These are phyloP conservation scores for Colletotrichum abscissum DNA, from an alignment of 2,329 filamentous ascomycete genomes.

Conservation along the genomic window DNA sequence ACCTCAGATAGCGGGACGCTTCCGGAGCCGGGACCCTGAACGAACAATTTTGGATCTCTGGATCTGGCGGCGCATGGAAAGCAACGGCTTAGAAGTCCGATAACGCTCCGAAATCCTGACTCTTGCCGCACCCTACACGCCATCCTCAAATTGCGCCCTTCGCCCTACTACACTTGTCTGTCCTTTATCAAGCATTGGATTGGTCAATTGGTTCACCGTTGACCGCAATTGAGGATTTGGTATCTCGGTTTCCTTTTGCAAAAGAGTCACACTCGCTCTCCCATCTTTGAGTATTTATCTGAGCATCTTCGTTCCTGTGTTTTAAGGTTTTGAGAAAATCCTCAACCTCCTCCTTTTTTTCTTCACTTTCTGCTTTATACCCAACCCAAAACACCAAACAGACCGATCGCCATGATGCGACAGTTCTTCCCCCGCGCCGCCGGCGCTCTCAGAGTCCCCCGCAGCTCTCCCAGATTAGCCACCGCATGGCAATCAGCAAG, in stretches of 20 bases:
- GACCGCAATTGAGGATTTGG: not conserved
- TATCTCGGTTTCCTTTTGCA: not conserved
- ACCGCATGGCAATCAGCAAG: slow-evolving; percentile 49
- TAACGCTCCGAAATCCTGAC: slow-evolving; percentile 41
- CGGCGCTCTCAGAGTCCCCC: slow-evolving; percentile 39
- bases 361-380: not conserved
- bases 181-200: slow-evolving; percentile 23
- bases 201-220: slow-evolving; percentile 24
- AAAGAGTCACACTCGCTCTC: slow-evolving; percentile 2
- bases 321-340: not conserved
- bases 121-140: slow-evolving; percentile 26
- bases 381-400: not conserved
- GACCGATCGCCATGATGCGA: slow-evolving; percentile 54
- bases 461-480: slow-evolving; percentile 44
- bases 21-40: slow-evolving; percentile 36
- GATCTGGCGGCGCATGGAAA: slow-evolving; percentile 28
- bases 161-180: slow-evolving; percentile 1
- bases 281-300: not conserved
- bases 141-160: slow-evolving; percentile 21
- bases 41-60: slow-evolving; percentile 6
- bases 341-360: not conserved
- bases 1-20: slow-evolving; percentile 13
- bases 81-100: slow-evolving; percentile 41
- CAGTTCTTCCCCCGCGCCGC: slow-evolving; percentile 54
- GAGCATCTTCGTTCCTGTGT: not conserved